Base-by-base conservation (phyloP, 345 rosid species). In the Conringia planisiliqua region DNA sequence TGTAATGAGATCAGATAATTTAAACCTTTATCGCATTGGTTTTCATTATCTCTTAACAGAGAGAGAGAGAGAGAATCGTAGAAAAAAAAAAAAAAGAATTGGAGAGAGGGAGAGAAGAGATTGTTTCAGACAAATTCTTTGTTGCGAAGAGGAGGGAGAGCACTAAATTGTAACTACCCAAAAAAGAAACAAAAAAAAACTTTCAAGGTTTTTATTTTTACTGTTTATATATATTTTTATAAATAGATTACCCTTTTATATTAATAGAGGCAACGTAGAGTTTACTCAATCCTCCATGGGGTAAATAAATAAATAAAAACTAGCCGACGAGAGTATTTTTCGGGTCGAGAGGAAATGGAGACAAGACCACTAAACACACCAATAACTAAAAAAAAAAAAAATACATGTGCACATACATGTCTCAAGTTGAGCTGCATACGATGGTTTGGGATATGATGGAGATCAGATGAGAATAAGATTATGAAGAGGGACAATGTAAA, bases 91-190 rank as follows among this genome's bases (percentile, higher is more conserved):
- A 3, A 42, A 22, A 11, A 40, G 5, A 38, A 2, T 6, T 12
- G 24, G 67, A 63, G 10, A 62, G 63, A 62, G n/a, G 27, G 33
- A 9, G 63, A 51, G 63, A 62, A 4, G 27, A 39, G 38, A 60
- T 30, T 40, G 46, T 60, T 59, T 61, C 48, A 51, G 69, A 61
- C 46, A 59, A 59, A 36, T 30, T 36, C 17, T 75, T 59, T 29
- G 62, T 14, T 60, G 79, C 51, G 69, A 75, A 22, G 61, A 75
- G 39, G 46, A 39, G 12, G 78, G 46, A 60, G 69, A 61, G n/a
- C 46, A 39, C 46, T 60, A 33, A 20, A 59, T 11, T 74, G 32
- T 20, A n/a, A 42, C 33, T 40, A 32, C 40, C n/a, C 13, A 24
- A 30, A 59, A 48, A 57, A 75, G 29, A 65, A 26, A 18, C 20